Evolutionary conservation across 352 stramenopile genomes (phyloP), one percentile per base, ranked within the genome.

Genomic region (Globisporangium okanoganense): DNA sequence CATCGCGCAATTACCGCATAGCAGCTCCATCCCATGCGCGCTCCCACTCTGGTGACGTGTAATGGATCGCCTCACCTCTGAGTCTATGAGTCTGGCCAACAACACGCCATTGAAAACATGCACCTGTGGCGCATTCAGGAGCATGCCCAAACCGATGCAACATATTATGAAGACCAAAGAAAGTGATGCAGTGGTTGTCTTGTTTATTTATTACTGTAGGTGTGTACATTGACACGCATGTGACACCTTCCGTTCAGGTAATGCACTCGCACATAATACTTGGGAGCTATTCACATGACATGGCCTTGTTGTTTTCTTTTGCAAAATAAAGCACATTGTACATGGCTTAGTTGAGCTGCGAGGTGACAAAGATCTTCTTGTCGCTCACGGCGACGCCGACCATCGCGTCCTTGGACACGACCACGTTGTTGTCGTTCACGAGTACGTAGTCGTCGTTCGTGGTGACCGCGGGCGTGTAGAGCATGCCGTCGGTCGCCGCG

Each of bases 331-430:
- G 18, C n/a, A 49, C 8, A 5, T 27, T 9, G 12, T 9, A 20
- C 36, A n/a, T 29, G 43, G 1, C 48, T 53, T 54, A 64, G 25
- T 57, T 55, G 56, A 55, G 24, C 54, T 50, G 45, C 4, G 44
- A 70, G 3, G 70, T 81, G 50, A 90, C 75, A 40, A 88, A 78
- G 12, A 92, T 66, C 60, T 84, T 87, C 50, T 74, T 73, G 62
- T 59, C 65, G 70, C 75, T 79, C 55, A 93, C 64, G 47, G 83
- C 83, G 22, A 91, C 72, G 49, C 83, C 81, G 12, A 93, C 79
- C 27, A 88, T 70, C 18, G 79, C 71, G 53, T 91, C 81, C 69
- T 90, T 91, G 55, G 83, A 91, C 57, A 91, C 75, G 50, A 93
- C 78, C 35, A 90, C 62, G 58, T 62, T 86, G 74, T 90, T 86